Evolutionary conservation across 768 basidiomycete species (phyloP).

Genomic region (Rhizopogon vulgaris): DNA sequence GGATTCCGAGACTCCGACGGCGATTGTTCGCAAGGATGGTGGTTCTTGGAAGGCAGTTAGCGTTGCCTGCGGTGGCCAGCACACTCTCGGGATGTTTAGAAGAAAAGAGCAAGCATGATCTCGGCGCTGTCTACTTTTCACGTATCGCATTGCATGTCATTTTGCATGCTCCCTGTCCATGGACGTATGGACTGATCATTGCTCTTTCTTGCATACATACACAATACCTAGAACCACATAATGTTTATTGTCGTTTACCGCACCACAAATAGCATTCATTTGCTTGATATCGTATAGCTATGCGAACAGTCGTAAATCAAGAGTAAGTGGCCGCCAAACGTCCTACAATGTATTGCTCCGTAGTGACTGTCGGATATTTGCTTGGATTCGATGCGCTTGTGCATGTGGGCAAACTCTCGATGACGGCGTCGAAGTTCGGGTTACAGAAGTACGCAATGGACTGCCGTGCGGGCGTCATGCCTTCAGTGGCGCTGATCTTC

Average conservation of each 20-base stretch:
- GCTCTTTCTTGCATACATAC: conserved; percentile 9
- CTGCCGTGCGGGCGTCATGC: conserved; percentile 60
- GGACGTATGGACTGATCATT: conserved; percentile 13
- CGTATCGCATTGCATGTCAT: conserved; percentile 12
- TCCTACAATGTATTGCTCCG: conserved; percentile 73
- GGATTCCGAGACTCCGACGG: conserved; percentile 56
- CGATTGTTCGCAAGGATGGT: conserved; percentile 68
- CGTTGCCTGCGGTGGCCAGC: conserved; percentile 75
- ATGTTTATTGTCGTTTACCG: background rate
- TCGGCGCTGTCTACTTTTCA: background rate
- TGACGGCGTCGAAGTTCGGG: conserved; percentile 62
- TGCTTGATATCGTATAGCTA: background rate
- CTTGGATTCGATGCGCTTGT: conserved; percentile 35
- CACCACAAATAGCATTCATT: background rate
- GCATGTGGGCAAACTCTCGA: conserved; percentile 68
- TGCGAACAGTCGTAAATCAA: conserved; percentile 16
- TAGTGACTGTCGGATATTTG: conserved; percentile 67
- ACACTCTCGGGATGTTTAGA: conserved; percentile 66
- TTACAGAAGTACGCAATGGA: conserved; percentile 88
- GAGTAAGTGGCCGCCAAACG: conserved; percentile 56
- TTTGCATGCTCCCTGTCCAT: conserved; percentile 11
- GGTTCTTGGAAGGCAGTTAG: conserved; percentile 50
- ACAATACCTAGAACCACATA: conserved; percentile 4
- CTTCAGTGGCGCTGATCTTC: conserved; percentile 42
- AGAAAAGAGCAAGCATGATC: conserved; percentile 37